Evolutionary conservation across 2,329 filamentous ascomycete species (phyloP).

Genomic region (Aspergillus candidus): DNA sequence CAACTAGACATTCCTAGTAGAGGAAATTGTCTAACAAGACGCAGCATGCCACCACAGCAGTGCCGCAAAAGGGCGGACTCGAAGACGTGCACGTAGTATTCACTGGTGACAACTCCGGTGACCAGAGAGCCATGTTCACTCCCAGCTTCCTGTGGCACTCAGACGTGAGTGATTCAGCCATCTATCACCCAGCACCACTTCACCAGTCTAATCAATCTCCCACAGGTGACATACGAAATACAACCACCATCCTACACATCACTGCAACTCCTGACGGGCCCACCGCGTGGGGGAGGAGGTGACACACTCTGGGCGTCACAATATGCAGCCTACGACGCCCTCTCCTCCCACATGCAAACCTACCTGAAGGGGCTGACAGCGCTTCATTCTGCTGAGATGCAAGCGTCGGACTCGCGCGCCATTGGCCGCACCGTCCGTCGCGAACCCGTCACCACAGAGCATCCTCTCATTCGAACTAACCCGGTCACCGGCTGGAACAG

Average conservation of each 20-base stretch:
- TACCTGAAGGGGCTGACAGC: slow-evolving; percentile 55
- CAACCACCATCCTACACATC: slow-evolving; percentile 55
- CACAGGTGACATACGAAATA: slow-evolving; percentile 50
- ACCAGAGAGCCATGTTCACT: slow-evolving; percentile 50
- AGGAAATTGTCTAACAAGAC: slow-evolving; percentile 3
- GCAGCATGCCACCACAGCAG: slow-evolving; percentile 49
- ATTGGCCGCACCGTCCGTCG: slow-evolving; percentile 49
- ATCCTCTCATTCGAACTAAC: slow-evolving; percentile 55
- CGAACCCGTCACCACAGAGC: slow-evolving; percentile 48
- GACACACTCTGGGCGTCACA: slow-evolving; percentile 55
- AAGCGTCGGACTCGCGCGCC: slow-evolving; percentile 46
- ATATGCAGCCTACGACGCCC: slow-evolving; percentile 54
- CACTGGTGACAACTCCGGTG: slow-evolving; percentile 47
- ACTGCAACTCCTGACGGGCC: slow-evolving; percentile 49
- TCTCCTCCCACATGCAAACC: slow-evolving; percentile 52
- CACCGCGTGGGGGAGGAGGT: slow-evolving; percentile 50
- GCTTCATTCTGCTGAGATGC: slow-evolving; percentile 50
- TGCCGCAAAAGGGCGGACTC: slow-evolving; percentile 44
- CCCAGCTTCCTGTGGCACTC: slow-evolving; percentile 53
- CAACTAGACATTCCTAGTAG: background rate
- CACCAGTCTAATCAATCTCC: background rate
- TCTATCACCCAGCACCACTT: no score
- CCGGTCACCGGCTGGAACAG: slow-evolving; percentile 59
- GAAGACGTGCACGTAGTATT: slow-evolving; percentile 55
- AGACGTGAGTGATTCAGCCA: slow-evolving; percentile 37